Base-by-base conservation (phyloP, 148 eudicot species). In the Silene latifolia region DNA sequence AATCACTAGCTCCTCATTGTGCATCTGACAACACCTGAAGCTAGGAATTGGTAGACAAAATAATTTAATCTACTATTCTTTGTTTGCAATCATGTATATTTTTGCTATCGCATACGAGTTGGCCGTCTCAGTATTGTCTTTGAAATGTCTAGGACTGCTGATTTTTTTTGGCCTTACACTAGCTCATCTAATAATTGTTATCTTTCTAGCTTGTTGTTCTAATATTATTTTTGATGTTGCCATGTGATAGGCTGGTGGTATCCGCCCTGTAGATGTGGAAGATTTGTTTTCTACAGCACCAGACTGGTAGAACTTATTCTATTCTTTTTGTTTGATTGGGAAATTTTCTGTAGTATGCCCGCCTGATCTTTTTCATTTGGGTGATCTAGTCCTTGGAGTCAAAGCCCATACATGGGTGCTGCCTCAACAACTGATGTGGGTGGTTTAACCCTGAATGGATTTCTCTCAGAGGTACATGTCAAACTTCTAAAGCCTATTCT, bases 271-370 rank as follows among this genome's bases (percentile, higher is more conserved):
- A 61, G 97, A 92, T 58, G 84, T 95, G 80, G 92, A 87, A 63
- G 96, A 92, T 74, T 78, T 95, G 42, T 95, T 95, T 78, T 95
- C 98, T 61, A 95, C 98, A 27, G 96, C 97, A 65, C 97, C 98
- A 71, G 96, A 95, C 74, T 84, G 94, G 98, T 94, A 84, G 4
- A 67, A 19, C 44, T 27, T 59, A 35, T 74, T 39, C 48, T 54
- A 8, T 11, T 5, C n/a, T 44, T 18, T 73, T n/a, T 57, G 17
- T 44, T 11, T 44, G 24, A 14, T 19, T 25, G 19, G 47, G 8
- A 29, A 67, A 19, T 0, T 57, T 42, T 25, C 7, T 44, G n/a
- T 27, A 47, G 17, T 71, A n/a, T 72, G 35, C 62, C 25, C 8
- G 15, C 54, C 57, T 76, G 61, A 65, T 58, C 56, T 67, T 44